These are phyloP conservation scores for Rachicladosporium sp. DNA, from an alignment of 2,329 filamentous ascomycete species.

Conservation along the genomic window DNA sequence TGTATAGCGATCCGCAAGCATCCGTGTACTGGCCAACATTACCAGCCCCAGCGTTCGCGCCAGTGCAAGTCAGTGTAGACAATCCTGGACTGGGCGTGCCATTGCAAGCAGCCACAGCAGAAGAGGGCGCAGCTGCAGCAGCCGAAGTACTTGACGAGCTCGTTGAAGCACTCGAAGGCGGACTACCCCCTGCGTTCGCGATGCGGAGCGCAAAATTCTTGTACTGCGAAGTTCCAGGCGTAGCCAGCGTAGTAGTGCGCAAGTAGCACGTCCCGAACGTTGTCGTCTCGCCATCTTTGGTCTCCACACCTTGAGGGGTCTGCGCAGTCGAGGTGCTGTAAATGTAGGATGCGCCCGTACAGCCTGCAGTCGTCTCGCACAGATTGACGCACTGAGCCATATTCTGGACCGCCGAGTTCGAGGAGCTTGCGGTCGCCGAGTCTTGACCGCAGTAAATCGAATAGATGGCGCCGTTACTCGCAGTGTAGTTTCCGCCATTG, in stretches of 20 bases:
- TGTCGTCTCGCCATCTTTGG: background rate
- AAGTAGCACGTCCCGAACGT: background rate
- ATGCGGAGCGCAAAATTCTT: too few species aligned
- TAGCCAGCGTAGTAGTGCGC: background rate
- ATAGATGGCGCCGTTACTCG: background rate
- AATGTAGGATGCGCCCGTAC: background rate
- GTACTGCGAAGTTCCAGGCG: too few species aligned
- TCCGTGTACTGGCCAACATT: conserved; percentile 4
- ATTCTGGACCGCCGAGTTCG: background rate
- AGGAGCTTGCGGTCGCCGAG: background rate
- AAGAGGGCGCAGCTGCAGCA: background rate
- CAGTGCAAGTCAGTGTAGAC: background rate
- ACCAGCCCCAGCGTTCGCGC: conserved; percentile 1
- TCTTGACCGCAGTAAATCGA: background rate
- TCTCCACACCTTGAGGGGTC: background rate
- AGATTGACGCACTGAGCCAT: background rate
- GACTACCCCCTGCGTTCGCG: background rate
- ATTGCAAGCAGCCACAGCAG: conserved; percentile 1
- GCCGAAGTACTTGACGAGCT: background rate
- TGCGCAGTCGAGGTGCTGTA: background rate
- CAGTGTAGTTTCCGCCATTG: background rate
- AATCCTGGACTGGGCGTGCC: conserved; percentile 2
- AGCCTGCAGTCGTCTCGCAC: background rate
- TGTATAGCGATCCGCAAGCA: conserved; percentile 10
- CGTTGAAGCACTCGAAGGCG: background rate